phyloP scores from a whole-genome alignment of 164 flowering plant species.

The Vitis vinifera region ASM3070453v1 NC_081816.1:23862501-23863000 shows the following conservation, averaged over 20 bases:
- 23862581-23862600: slow-evolving; percentile 87
- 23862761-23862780: background rate
- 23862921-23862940: no score
- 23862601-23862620: slow-evolving; percentile 89
- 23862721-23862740: background rate
- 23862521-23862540: background rate
- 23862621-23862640: slow-evolving; percentile 62
- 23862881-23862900: no score
- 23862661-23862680: slow-evolving; percentile 47
- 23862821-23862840: background rate
- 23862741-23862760: background rate
- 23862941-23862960: slow-evolving; percentile 47
- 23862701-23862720: slow-evolving; percentile 66
- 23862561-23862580: slow-evolving; percentile 90
- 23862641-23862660: slow-evolving; percentile 56
- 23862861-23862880: no score
- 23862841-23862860: background rate
- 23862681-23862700: slow-evolving; percentile 76
- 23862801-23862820: background rate
- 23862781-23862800: background rate
- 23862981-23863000: slow-evolving; percentile 98
- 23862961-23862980: slow-evolving; percentile 95
- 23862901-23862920: no score
- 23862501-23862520: background rate
- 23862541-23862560: slow-evolving; percentile 18